These are phyloP conservation scores for Myxozyma mucilagina DNA, from an alignment of 805 yeast species.

Conservation along the genomic window DNA sequence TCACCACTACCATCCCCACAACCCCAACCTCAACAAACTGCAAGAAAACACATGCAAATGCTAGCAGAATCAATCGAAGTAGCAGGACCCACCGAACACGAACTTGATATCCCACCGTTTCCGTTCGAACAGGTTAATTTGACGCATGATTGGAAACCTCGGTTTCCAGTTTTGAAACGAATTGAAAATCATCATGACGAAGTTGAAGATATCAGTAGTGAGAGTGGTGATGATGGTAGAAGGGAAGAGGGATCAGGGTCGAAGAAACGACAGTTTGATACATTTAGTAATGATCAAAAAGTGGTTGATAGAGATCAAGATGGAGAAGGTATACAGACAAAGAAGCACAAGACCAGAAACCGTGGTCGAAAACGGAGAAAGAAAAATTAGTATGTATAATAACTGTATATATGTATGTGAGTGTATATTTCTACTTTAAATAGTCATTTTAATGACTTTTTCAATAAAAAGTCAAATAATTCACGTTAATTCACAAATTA, in stretches of 20 bases:
- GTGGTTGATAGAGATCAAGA: too few relatives aligned
- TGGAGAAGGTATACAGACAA: too few relatives aligned
- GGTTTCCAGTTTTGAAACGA: not conserved
- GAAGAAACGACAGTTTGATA: too few relatives aligned
- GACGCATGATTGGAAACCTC: conserved; percentile 6
- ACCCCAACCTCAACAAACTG: not conserved
- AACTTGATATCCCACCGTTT: conserved; percentile 22
- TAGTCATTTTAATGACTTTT: too few relatives aligned
- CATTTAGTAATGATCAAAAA: too few relatives aligned
- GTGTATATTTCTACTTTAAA: too few relatives aligned
- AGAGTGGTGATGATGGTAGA: not conserved
- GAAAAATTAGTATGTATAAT: too few relatives aligned
- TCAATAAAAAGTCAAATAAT: too few relatives aligned
- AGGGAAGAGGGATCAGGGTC: not conserved
- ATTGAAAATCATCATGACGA: not conserved
- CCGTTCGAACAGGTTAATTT: conserved; percentile 28
- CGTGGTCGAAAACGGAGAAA: too few relatives aligned
- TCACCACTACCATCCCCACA: not conserved
- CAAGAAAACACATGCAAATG: not conserved
- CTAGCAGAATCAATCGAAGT: conserved; percentile 23
- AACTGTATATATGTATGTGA: too few relatives aligned
- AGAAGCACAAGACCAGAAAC: too few relatives aligned
- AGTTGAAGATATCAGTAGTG: not conserved
- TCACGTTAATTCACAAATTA: too few relatives aligned
- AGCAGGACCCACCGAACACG: conserved; percentile 1